Evolutionary conservation across 148 eudicot genomes (phyloP), one percentile per base, ranked within the genome.

Genomic region (Rheum nobile): DNA sequence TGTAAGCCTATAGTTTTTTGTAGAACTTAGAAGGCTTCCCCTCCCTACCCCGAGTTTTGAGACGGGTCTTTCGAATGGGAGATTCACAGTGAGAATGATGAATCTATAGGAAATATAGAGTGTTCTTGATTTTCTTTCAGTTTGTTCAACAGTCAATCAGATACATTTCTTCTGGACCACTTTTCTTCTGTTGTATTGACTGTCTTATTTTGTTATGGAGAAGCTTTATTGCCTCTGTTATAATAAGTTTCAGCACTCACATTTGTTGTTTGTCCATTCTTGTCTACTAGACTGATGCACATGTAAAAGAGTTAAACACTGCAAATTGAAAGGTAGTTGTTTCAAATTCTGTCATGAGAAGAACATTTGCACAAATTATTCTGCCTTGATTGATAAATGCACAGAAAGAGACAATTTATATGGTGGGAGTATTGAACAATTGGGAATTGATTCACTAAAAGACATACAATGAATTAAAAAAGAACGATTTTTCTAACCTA

Each of bases 11-110:
- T 65, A 32, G 39, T 65, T 65, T 37, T 61, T 31, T 21, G 70
- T 65, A 65, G 70, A 65, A 65, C 34, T 59, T 59, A 26, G 67
- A 59, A 59, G 67, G 57, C 52, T 50, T 50, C 9, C 57, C 26
- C 4, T 21, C 26, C 57, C 8, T 50, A 50, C 24, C 57, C 57
- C 6, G 57, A 50, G 5, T n/a, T 21, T n/a, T 50, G 26, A n/a
- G 22, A 26, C 16, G 67, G 35, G 16, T 59, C 67, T 9, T 59
- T 59, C 3, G 34, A 11, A 10, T 28, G 67, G 13, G 32, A 59
- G 17, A 26, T 59, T n/a, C 67, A 28, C 10, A 28, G 17, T 26
- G 4, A 59, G 67, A 59, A 59, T 55, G 67, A 59, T 59, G 34
- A 24, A 29, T 59, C 67, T 59, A 26, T 59, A 59, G 67, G 35